These are phyloP conservation scores for Pichia sp. DNA, from an alignment of 1,139 yeast genomes.

Conservation along the genomic window DNA sequence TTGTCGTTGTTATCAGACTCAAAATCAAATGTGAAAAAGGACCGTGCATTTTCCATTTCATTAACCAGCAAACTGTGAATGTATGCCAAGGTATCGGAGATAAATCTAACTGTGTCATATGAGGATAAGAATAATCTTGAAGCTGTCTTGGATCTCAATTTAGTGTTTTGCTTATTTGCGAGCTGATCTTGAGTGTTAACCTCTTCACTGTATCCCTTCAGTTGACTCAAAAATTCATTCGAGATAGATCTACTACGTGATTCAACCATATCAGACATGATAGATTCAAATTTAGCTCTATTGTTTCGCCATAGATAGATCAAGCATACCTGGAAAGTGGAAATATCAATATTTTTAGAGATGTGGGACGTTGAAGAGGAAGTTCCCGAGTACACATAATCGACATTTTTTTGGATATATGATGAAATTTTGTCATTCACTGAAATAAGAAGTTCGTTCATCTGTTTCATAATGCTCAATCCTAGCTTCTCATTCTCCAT, in stretches of 20 bases:
- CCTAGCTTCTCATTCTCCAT: conserved; percentile 71
- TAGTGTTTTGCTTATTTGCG: conserved; percentile 20
- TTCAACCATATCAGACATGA: conserved; percentile 49
- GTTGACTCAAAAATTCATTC: conserved; percentile 54
- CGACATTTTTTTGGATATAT: conserved; percentile 28
- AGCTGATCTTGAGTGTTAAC: conserved; percentile 4
- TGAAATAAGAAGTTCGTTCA: conserved; percentile 42
- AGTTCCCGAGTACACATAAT: conserved; percentile 16
- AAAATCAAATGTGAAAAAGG: conserved; percentile 38
- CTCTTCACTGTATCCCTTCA: conserved; percentile 31
- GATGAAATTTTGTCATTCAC: conserved; percentile 45
- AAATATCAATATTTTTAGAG: conserved; percentile 5
- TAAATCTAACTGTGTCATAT: conserved; percentile 73
- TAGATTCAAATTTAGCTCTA: conserved; percentile 39
- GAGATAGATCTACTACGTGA: conserved; percentile 49
- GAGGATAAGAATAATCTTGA: conserved; percentile 59
- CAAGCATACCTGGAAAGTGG: conserved; percentile 24
- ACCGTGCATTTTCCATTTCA: conserved; percentile 70
- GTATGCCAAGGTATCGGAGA: conserved; percentile 87
- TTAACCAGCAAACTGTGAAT: conserved; percentile 84
- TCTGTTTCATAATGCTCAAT: conserved; percentile 55
- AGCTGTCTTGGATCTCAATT: background rate
- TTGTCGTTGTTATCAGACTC: background rate
- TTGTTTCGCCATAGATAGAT: conserved; percentile 23
- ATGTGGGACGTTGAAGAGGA: conserved; percentile 9